These are phyloP conservation scores for Colletotrichum godetiae DNA, from an alignment of 2,329 filamentous ascomycete genomes.

Conservation along the genomic window DNA sequence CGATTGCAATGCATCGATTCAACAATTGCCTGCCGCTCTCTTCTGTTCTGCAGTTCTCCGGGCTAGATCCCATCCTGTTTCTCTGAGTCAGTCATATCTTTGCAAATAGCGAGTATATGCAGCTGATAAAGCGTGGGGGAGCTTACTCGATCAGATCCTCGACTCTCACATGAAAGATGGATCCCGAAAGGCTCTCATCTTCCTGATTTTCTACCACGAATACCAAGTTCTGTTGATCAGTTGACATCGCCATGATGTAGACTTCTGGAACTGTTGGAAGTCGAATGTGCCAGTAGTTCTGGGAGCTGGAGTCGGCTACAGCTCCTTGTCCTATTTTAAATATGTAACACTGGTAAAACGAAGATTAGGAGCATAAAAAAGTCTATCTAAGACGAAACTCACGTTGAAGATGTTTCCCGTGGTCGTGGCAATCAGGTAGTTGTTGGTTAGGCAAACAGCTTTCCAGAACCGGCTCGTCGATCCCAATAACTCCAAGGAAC, in stretches of 20 bases:
- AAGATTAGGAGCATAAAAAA: background rate
- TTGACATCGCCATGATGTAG: background rate
- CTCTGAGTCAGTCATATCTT: too few relatives aligned
- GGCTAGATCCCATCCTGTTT: background rate
- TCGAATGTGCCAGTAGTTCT: background rate
- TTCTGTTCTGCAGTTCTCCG: background rate
- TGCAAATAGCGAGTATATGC: too few relatives aligned
- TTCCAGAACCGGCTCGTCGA: constrained; percentile 1
- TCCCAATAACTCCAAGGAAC: background rate
- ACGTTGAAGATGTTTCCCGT: background rate
- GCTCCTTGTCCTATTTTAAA: background rate
- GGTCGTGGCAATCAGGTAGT: background rate
- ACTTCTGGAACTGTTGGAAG: background rate
- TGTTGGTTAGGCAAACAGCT: background rate
- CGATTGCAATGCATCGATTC: background rate
- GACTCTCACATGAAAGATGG: background rate
- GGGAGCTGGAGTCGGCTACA: background rate
- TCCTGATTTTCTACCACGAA: background rate
- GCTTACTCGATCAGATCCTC: background rate
- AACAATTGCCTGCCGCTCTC: background rate
- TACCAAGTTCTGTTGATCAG: background rate
- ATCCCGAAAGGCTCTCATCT: background rate
- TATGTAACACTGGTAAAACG: background rate
- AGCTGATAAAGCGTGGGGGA: too few relatives aligned
- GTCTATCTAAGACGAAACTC: background rate